Conservation (phyloP, 225 moss, liverwort and hornwort species). For the Neckera pumila region DNA sequence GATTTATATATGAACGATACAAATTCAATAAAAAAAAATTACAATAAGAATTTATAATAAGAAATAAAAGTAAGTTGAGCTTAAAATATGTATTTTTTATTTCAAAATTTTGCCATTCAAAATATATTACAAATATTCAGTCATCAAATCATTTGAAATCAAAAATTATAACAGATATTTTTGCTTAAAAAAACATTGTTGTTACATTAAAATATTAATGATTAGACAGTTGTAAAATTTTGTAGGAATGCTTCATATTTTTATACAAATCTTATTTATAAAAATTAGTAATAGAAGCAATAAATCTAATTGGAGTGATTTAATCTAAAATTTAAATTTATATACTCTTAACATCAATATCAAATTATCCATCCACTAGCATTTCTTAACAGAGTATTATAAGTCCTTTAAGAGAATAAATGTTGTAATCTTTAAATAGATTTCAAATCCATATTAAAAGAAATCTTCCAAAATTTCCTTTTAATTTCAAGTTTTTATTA, state of each 20-base stretch:
- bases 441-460: not conserved
- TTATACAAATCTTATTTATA: no score
- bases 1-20: rapidly evolving
- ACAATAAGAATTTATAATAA: not conserved
- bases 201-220: not conserved
- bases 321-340: no score
- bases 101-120: not conserved
- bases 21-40: not conserved
- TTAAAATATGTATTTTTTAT: not conserved
- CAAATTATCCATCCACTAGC: not conserved
- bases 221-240: not conserved
- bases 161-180: not conserved
- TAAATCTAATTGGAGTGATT: not conserved
- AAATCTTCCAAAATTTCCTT: not conserved
- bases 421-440: rapidly evolving
- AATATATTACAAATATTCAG: not conserved
- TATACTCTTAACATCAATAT: not conserved
- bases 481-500: not conserved
- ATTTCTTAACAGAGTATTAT: not conserved
- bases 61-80: rapidly evolving
- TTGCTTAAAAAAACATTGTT: not conserved
- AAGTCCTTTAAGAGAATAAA: not conserved
- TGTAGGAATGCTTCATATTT: no score
- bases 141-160: rapidly evolving
- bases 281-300: not conserved